Evolutionary conservation across 2,329 filamentous ascomycete genomes (phyloP).

Genomic region (Phoma sp.): DNA sequence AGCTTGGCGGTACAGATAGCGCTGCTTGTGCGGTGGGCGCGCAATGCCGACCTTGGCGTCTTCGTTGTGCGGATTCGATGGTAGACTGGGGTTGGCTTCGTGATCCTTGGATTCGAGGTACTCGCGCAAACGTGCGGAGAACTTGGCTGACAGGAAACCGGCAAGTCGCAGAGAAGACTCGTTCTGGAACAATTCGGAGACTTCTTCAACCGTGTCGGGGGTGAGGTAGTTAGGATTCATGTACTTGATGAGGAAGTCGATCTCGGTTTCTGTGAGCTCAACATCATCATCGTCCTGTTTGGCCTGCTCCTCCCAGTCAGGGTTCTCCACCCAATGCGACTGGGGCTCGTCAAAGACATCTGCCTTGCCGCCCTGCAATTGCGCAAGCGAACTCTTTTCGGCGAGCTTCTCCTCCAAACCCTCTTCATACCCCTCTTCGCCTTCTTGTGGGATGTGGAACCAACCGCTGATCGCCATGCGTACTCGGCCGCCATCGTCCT

Average conservation of each 20-base stretch:
- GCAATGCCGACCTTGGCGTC: conserved; percentile 66
- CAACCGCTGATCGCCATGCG: conserved; percentile 98
- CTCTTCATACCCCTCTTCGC: conserved; percentile 88
- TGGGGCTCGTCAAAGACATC: conserved; percentile 88
- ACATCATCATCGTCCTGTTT: conserved; percentile 55
- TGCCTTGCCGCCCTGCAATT: conserved; percentile 83
- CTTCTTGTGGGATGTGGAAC: conserved; percentile 97
- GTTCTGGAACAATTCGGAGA: conserved; percentile 80
- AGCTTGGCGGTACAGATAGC: conserved; percentile 81
- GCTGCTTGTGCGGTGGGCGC: conserved; percentile 91
- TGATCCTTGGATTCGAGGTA: conserved; percentile 68
- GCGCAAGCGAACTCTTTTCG: conserved; percentile 88
- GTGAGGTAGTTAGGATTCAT: conserved; percentile 90
- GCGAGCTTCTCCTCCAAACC: conserved; percentile 89
- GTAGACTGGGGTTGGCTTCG: conserved; percentile 55
- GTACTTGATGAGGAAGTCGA: conserved; percentile 90
- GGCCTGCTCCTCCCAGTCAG: conserved; percentile 43
- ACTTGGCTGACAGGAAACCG: conserved; percentile 79
- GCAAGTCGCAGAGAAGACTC: conserved; percentile 85
- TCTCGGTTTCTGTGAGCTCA: conserved; percentile 76
- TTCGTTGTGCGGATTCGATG: conserved; percentile 41
- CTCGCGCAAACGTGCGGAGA: conserved; percentile 72
- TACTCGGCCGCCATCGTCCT: conserved; percentile 76
- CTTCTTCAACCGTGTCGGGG: conserved; percentile 85
- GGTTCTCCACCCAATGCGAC: conserved; percentile 60